phyloP scores from a whole-genome alignment of 345 rosid genomes.

The Gossypium raimondii region DNA sequence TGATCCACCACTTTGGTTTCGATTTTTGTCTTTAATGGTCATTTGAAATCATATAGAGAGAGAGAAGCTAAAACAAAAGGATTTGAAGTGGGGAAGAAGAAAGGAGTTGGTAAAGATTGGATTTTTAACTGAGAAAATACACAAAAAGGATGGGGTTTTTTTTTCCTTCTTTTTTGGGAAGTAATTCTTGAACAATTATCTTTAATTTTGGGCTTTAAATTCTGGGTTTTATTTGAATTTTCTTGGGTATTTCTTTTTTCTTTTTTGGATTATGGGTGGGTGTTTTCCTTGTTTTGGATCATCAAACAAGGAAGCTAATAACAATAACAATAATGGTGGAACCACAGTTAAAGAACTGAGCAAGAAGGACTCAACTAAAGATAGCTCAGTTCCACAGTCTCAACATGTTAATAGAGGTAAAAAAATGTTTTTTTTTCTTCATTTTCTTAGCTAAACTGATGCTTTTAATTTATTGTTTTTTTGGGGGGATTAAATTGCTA shows the following conservation, averaged over 20 bases:
- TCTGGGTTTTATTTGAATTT: slow-evolving; percentile 23
- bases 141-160: slow-evolving; percentile 14
- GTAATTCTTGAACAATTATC: slow-evolving; percentile 21
- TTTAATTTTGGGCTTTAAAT: slow-evolving; percentile 24
- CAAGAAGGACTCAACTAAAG: slow-evolving; percentile 73
- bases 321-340: slow-evolving; percentile 22
- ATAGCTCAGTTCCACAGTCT: slow-evolving; percentile 68
- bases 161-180: slow-evolving; percentile 8
- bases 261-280: slow-evolving; percentile 63
- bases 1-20: slow-evolving; percentile 68
- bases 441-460: not conserved
- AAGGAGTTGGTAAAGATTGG: not conserved
- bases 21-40: slow-evolving; percentile 53
- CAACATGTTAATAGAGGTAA: slow-evolving; percentile 50
- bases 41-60: slow-evolving; percentile 39
- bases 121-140: slow-evolving; percentile 13
- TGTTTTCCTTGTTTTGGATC: slow-evolving; percentile 98
- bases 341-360: slow-evolving; percentile 53
- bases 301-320: slow-evolving; percentile 55
- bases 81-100: slow-evolving; percentile 20
- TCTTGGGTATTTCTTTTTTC: not conserved
- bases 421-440: not conserved
- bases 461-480: not conserved
- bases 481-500: not conserved
- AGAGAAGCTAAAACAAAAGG: slow-evolving; percentile 11